Evolutionary conservation across 306 rosid genomes (phyloP).

Genomic region (Lathyrus aphaca): DNA sequence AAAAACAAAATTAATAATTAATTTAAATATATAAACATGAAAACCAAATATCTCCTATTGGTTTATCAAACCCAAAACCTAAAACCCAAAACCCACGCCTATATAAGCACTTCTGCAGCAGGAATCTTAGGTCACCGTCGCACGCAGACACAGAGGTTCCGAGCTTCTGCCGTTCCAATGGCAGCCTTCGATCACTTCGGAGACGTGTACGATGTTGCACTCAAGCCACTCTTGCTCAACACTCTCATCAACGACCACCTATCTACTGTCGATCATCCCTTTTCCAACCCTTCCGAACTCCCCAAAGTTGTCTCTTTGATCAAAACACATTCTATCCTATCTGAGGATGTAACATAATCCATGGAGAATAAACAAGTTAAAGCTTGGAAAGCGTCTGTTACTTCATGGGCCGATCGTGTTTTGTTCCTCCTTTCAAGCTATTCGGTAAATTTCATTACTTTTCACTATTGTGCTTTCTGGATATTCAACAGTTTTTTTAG

Average conservation of each 20-base stretch:
- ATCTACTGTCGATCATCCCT: slow-evolving; percentile 54
- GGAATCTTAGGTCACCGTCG: not conserved
- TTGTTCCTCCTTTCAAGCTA: slow-evolving; percentile 47
- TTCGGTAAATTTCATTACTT: slow-evolving; percentile 50
- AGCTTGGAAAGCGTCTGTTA: slow-evolving; percentile 69
- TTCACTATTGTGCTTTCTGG: not conserved
- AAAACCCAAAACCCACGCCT: not conserved
- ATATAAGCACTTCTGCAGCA: not conserved
- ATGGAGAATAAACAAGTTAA: slow-evolving; percentile 45
- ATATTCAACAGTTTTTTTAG: too few relatives aligned
- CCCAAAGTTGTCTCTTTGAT: too few relatives aligned
- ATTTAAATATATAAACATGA: too few relatives aligned
- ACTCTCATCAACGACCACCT: slow-evolving; percentile 55
- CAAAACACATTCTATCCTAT: too few relatives aligned
- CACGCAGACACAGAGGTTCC: too few relatives aligned
- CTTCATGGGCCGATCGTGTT: slow-evolving; percentile 71
- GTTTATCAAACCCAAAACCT: too few relatives aligned
- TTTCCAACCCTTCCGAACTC: too few relatives aligned
- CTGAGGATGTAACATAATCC: too few relatives aligned
- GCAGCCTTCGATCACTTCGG: slow-evolving; percentile 57
- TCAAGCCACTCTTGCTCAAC: slow-evolving; percentile 72
- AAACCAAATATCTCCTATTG: too few relatives aligned
- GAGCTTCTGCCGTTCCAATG: slow-evolving; percentile 42
- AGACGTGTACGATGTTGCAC: slow-evolving; percentile 66
- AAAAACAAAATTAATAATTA: too few relatives aligned